Percentiles rank a stretch among this genome's conserved stretches.
Conservation (phyloP, 352 stramenopile genomes). For the Pythium rishiriense region DNA sequence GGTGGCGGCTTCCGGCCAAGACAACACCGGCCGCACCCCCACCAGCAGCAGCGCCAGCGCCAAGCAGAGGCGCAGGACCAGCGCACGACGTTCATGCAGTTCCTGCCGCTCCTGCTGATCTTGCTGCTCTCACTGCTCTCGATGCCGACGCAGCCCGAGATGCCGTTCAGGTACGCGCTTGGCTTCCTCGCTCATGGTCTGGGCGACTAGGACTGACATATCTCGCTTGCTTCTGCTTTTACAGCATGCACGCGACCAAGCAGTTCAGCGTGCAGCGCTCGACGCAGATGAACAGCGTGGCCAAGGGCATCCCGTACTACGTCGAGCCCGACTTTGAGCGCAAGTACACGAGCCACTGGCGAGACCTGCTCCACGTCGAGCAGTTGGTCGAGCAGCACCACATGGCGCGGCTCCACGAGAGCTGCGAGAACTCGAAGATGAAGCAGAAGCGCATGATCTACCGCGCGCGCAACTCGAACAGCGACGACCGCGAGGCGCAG, state of each 20-base stretch:
- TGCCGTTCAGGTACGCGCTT: conserved; percentile 65
- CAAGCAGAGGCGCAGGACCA: conserved; percentile 42
- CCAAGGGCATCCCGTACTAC: conserved; percentile 88
- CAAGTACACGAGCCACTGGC: conserved; percentile 85
- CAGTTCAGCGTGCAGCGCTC: conserved; percentile 76
- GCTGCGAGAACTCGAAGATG: conserved; percentile 79
- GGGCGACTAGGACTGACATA: neutral
- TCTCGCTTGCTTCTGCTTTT: neutral
- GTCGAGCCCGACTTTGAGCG: conserved; percentile 85
- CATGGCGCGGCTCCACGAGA: conserved; percentile 66
- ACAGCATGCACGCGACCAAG: conserved; percentile 69
- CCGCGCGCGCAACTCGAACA: conserved; percentile 74
- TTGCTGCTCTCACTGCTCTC: conserved; percentile 83
- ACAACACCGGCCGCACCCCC: conserved; percentile 37
- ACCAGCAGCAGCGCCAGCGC: conserved; percentile 47
- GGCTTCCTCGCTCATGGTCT: neutral
- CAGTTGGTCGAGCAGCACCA: conserved; percentile 87
- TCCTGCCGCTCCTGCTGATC: conserved; percentile 85
- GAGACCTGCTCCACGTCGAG: conserved; percentile 81
- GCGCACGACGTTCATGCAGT: conserved; percentile 67
- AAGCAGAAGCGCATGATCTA: conserved; percentile 90
- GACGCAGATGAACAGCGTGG: conserved; percentile 82
- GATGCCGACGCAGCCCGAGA: conserved; percentile 63
- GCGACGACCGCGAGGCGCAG: conserved; percentile 67
- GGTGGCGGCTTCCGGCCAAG: conserved; percentile 73